These are phyloP conservation scores for Aspergillus sp. DNA, from an alignment of 2,329 filamentous ascomycete genomes.

Conservation along the genomic window DNA sequence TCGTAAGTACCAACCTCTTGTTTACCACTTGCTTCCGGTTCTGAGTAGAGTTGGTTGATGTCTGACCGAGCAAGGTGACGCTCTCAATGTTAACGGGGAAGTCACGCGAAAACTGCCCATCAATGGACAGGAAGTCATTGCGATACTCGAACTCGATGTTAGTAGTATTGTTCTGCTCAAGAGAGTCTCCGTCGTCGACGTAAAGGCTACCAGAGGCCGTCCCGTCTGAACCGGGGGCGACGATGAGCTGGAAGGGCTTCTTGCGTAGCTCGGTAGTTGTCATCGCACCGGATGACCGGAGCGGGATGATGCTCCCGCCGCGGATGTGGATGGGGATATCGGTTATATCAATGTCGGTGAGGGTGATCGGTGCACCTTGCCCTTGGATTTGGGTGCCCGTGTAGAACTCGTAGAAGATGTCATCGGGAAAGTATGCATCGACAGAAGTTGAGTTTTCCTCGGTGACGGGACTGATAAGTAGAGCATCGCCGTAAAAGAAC, in stretches of 20 bases:
- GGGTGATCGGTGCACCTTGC: slow-evolving; percentile 44
- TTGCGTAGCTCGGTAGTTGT: slow-evolving; percentile 61
- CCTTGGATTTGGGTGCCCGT: slow-evolving; percentile 50
- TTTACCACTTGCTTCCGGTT: slow-evolving; percentile 25
- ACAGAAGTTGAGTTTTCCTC: slow-evolving; percentile 54
- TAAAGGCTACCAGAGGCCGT: slow-evolving; percentile 68
- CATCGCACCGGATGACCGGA: slow-evolving; percentile 54
- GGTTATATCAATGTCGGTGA: slow-evolving; percentile 49
- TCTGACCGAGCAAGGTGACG: slow-evolving; percentile 30
- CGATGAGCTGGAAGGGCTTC: slow-evolving; percentile 68
- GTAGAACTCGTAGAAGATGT: slow-evolving; percentile 62
- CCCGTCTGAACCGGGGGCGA: slow-evolving; percentile 64
- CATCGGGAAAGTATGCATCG: slow-evolving; percentile 57
- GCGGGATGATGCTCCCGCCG: slow-evolving; percentile 60
- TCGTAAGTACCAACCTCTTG: slow-evolving; percentile 18
- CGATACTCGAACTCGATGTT: slow-evolving; percentile 62
- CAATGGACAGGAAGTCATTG: slow-evolving; percentile 41
- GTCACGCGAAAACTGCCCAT: slow-evolving; percentile 29
- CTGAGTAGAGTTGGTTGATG: slow-evolving; percentile 13
- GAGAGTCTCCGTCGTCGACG: slow-evolving; percentile 72
- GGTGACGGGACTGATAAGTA: slow-evolving; percentile 59
- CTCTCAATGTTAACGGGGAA: slow-evolving; percentile 31
- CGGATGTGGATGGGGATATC: slow-evolving; percentile 64
- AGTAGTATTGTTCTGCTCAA: slow-evolving; percentile 58
- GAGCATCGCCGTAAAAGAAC: slow-evolving; percentile 59